Percentiles rank a stretch among this genome's conserved stretches.
Conservation (phyloP, 768 basidiomycete genomes). For the Tulasnella calospora region DNA sequence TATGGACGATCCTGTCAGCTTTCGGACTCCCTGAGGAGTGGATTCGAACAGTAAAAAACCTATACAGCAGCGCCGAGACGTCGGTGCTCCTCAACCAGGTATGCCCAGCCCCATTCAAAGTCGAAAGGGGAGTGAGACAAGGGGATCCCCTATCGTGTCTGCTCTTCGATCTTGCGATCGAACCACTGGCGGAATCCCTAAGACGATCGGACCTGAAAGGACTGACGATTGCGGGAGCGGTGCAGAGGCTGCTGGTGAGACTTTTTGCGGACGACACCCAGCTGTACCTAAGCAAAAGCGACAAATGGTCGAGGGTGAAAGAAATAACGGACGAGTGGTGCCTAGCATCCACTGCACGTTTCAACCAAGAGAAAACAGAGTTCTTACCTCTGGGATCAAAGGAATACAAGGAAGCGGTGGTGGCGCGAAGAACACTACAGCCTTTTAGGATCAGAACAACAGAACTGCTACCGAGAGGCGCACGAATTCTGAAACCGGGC, state of each 20-base stretch:
- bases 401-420: neutral
- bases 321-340: neutral
- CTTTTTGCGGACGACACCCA: conserved; percentile 27
- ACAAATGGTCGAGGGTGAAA: neutral
- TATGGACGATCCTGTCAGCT: neutral
- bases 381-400: neutral
- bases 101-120: neutral
- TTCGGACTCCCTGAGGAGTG: neutral
- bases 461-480: neutral
- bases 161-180: conserved; percentile 8
- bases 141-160: conserved; percentile 22
- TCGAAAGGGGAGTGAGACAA: conserved; percentile 16
- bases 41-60: neutral
- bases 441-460: neutral
- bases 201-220: conserved; percentile 12
- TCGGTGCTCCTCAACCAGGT: neutral
- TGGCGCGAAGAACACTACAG: too few relatives aligned
- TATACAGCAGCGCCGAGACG: conserved; percentile 3
- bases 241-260: neutral
- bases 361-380: neutral
- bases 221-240: conserved; percentile 12
- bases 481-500: neutral
- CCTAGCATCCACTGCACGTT: neutral
- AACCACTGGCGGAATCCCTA: conserved; percentile 9
- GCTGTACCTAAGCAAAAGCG: conserved; percentile 11